A percentile compares a stretch with the other conserved stretches of the same genome.
Evolutionary conservation across 2,329 filamentous ascomycete genomes (phyloP).

Genomic region (Cladosporium oxysporum): DNA sequence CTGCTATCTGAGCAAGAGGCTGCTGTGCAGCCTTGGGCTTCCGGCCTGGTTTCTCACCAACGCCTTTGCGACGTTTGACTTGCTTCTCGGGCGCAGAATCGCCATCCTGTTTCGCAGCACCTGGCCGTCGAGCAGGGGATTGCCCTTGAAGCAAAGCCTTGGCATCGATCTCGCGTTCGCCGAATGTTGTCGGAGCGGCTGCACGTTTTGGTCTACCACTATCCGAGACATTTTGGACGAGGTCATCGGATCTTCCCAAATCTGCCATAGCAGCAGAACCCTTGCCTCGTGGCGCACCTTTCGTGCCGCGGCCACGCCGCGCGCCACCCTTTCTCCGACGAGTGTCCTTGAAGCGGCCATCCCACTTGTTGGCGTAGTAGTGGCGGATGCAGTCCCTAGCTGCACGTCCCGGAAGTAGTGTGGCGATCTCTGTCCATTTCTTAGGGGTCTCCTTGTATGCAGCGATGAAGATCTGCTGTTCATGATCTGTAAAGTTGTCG

Average conservation of each 20-base stretch:
- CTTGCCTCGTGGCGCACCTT: constrained; percentile 47
- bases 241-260: constrained; percentile 50
- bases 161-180: constrained; percentile 63
- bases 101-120: constrained; percentile 27
- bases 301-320: constrained; percentile 47
- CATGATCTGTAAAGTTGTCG: constrained; percentile 73
- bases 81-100: constrained; percentile 36
- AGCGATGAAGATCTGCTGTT: constrained; percentile 70
- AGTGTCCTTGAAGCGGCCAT: constrained; percentile 75
- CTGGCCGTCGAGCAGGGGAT: constrained; percentile 48
- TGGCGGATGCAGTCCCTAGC: constrained; percentile 82
- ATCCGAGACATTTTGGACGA: constrained; percentile 43
- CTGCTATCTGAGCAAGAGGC: constrained; percentile 40
- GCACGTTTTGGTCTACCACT: constrained; percentile 53
- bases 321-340: constrained; percentile 52
- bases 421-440: constrained; percentile 78
- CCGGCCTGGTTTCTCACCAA: constrained; percentile 40
- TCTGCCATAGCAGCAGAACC: constrained; percentile 64
- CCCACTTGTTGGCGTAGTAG: constrained; percentile 79
- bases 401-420: constrained; percentile 65
- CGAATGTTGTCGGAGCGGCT: constrained; percentile 71
- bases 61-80: constrained; percentile 34
- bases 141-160: constrained; percentile 60
- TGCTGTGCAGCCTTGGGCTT: constrained; percentile 43
- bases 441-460: constrained; percentile 75